phyloP scores from a whole-genome alignment of 2,329 filamentous ascomycete species.

The Pseudogymnoascus sp. region DNA sequence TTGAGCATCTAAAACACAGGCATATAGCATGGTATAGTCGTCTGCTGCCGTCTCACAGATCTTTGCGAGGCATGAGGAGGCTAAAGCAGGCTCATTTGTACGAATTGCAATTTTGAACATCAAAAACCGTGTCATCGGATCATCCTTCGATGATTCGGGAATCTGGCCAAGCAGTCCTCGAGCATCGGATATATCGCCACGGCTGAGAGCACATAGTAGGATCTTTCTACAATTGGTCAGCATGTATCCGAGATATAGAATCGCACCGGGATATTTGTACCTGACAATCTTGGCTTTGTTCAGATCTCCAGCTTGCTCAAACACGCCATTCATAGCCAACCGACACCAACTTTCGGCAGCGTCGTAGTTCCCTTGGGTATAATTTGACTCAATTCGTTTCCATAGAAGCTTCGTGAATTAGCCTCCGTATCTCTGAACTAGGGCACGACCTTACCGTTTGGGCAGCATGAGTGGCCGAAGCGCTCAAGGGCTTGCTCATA shows the following conservation, averaged over 20 bases:
- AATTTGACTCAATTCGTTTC: constrained; percentile 63
- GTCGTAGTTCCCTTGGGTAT: constrained; percentile 43
- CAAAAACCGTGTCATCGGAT: constrained; percentile 62
- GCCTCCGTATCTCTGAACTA: not conserved
- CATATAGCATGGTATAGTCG: constrained; percentile 62
- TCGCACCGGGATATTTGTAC: constrained; percentile 11
- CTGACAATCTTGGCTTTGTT: constrained; percentile 58
- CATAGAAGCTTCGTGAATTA: constrained; percentile 57
- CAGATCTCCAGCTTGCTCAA: constrained; percentile 54
- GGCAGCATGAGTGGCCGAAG: constrained; percentile 56
- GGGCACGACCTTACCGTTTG: constrained; percentile 48
- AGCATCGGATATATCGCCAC: constrained; percentile 47
- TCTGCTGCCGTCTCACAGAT: constrained; percentile 47
- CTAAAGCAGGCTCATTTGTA: constrained; percentile 47
- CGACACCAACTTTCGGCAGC: constrained; percentile 63
- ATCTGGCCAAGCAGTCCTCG: constrained; percentile 51
- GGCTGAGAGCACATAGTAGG: constrained; percentile 60
- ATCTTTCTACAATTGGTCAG: constrained; percentile 50
- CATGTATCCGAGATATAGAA: constrained; percentile 8
- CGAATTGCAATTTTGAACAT: constrained; percentile 66
- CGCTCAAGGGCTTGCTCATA: constrained; percentile 42
- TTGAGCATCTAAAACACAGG: constrained; percentile 72
- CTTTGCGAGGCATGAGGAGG: constrained; percentile 54
- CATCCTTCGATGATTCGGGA: constrained; percentile 47
- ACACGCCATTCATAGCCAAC: constrained; percentile 58